A percentile compares a stretch with the other conserved stretches of the same genome.
Conservation (phyloP, 257 asterid species). For the Capsicum baccatum region DNA sequence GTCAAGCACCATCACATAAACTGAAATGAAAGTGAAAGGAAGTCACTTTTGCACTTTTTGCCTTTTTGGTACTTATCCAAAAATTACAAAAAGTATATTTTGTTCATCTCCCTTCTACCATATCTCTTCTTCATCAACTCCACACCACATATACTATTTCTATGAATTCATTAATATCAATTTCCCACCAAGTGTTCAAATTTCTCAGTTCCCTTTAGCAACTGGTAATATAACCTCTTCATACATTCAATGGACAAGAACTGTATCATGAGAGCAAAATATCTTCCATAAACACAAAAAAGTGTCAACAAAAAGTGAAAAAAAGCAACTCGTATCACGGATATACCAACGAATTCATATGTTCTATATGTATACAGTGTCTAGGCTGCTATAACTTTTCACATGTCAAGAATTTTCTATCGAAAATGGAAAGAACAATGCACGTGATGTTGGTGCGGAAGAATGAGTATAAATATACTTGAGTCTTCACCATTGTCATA, state of each 20-base stretch:
- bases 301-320: neutral
- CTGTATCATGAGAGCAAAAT: neutral
- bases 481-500: neutral
- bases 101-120: constrained; percentile 12
- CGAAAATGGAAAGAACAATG: neutral
- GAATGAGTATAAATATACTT: constrained; percentile 19
- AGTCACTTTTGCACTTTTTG: neutral
- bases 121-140: neutral
- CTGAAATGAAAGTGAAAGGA: neutral
- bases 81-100: neutral
- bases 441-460: neutral
- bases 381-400: neutral
- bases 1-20: neutral
- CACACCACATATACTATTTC: neutral
- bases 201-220: neutral
- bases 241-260: neutral
- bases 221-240: constrained; percentile 2
- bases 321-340: neutral
- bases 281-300: neutral
- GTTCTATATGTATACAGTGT: neutral
- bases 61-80: neutral
- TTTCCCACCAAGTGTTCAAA: neutral
- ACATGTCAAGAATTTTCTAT: neutral
- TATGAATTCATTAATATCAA: neutral
- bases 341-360: neutral